phyloP scores from a whole-genome alignment of 306 rosid genomes.

The Medicago arabica region DNA sequence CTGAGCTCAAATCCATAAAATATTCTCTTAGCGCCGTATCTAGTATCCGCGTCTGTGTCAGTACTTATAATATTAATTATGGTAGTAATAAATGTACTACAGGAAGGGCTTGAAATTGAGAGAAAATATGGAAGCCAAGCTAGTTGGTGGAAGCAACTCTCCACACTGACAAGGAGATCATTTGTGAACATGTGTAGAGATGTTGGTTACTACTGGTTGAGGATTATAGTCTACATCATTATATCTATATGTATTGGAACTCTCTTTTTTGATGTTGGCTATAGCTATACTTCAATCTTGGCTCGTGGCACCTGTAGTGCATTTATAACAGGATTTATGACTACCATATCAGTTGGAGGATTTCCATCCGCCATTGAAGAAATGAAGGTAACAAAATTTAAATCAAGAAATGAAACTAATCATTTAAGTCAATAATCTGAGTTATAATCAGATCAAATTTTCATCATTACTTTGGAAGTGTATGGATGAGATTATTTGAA shows the following conservation, averaged over 20 bases:
- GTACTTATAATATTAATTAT: not conserved
- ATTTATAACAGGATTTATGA: slow-evolving; percentile 95
- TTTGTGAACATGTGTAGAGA: slow-evolving; percentile 91
- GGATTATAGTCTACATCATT: slow-evolving; percentile 79
- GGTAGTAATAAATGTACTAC: slow-evolving; percentile 24
- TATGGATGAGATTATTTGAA: not conserved
- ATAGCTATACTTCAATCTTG: slow-evolving; percentile 84
- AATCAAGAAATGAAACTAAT: too few relatives aligned
- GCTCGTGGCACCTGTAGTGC: slow-evolving; percentile 96
- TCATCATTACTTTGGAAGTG: not conserved
- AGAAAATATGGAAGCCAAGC: slow-evolving; percentile 67
- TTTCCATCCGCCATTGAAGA: slow-evolving; percentile 94
- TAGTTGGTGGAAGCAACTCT: slow-evolving; percentile 89
- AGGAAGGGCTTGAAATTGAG: slow-evolving; percentile 65
- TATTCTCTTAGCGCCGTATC: not conserved
- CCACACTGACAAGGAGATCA: slow-evolving; percentile 77
- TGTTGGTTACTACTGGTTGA: slow-evolving; percentile 97
- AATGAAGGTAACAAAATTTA: slow-evolving; percentile 72
- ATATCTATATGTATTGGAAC: slow-evolving; percentile 95
- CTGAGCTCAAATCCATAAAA: not conserved
- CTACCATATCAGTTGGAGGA: slow-evolving; percentile 98
- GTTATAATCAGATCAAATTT: too few relatives aligned
- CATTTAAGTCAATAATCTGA: too few relatives aligned
- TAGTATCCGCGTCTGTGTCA: not conserved
- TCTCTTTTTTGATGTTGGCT: slow-evolving; percentile 78